A percentile compares a stretch with the other conserved stretches of the same genome.
Evolutionary conservation across 805 yeast genomes (phyloP).

Genomic region (Teunomyces stri): DNA sequence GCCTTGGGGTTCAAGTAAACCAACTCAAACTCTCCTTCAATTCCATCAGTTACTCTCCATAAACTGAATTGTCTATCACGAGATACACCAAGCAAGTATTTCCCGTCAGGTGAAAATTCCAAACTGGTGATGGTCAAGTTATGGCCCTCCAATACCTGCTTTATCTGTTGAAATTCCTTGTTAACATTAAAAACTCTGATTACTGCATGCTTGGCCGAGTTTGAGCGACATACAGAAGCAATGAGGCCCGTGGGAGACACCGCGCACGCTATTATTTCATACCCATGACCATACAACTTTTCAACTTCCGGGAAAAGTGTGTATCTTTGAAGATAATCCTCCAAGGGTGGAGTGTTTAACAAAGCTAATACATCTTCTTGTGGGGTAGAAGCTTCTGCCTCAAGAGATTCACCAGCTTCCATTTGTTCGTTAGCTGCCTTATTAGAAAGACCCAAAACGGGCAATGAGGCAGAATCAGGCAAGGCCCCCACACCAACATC

Average conservation of each 20-base stretch:
- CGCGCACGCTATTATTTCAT: slow-evolving; percentile 81
- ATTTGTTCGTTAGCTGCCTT: slow-evolving; percentile 65
- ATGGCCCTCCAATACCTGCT: slow-evolving; percentile 59
- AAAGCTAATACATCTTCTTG: slow-evolving; percentile 47
- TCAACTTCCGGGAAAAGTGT: slow-evolving; percentile 95
- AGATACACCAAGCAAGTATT: slow-evolving; percentile 69
- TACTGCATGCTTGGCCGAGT: slow-evolving; percentile 79
- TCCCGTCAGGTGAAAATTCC: slow-evolving; percentile 68
- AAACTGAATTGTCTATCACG: slow-evolving; percentile 85
- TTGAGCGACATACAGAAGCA: slow-evolving; percentile 92
- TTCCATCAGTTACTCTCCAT: slow-evolving; percentile 49
- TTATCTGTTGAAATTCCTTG: slow-evolving; percentile 52
- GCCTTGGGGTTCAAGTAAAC: slow-evolving; percentile 62
- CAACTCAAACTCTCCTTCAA: slow-evolving; percentile 32
- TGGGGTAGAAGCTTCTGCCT: slow-evolving; percentile 32
- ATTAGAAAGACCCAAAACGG: slow-evolving; percentile 90
- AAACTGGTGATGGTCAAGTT: slow-evolving; percentile 81
- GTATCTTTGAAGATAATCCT: slow-evolving; percentile 86
- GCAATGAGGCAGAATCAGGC: slow-evolving; percentile 86
- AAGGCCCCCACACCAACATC: slow-evolving; percentile 26
- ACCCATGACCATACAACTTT: slow-evolving; percentile 96
- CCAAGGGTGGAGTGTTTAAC: slow-evolving; percentile 68
- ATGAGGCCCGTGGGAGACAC: slow-evolving; percentile 64
- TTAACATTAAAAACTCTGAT: slow-evolving; percentile 67
- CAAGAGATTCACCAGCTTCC: slow-evolving; percentile 39